These are phyloP conservation scores for Graphiopsis chlorocephala DNA, from an alignment of 2,329 filamentous ascomycete genomes.

Conservation along the genomic window DNA sequence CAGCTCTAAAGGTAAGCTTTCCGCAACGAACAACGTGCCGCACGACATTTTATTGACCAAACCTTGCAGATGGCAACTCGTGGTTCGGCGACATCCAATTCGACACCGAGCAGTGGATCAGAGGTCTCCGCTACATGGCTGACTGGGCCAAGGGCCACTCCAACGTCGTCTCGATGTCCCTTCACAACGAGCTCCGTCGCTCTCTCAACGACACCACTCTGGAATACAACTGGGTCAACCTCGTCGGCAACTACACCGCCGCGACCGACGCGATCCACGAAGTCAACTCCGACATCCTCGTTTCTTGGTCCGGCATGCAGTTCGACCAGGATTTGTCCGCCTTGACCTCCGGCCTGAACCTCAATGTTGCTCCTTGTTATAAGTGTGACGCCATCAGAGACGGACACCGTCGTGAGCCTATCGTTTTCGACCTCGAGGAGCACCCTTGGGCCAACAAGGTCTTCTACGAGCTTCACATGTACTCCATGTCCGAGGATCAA, in stretches of 20 bases:
- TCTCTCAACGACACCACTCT: slow-evolving; percentile 23
- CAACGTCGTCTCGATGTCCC: slow-evolving; percentile 28
- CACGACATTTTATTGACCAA: neutral
- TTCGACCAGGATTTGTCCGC: slow-evolving; percentile 28
- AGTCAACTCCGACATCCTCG: slow-evolving; percentile 25
- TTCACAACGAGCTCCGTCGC: slow-evolving; percentile 27
- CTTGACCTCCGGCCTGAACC: slow-evolving; percentile 35
- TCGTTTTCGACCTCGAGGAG: slow-evolving; percentile 46
- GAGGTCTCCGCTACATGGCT: slow-evolving; percentile 25
- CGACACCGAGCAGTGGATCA: slow-evolving; percentile 24
- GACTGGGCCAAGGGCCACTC: slow-evolving; percentile 25
- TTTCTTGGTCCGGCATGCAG: slow-evolving; percentile 27
- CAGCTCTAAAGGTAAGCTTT: slow-evolving; percentile 31
- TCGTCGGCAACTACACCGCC: slow-evolving; percentile 26
- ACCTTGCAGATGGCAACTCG: slow-evolving; percentile 51
- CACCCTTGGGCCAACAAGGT: slow-evolving; percentile 51
- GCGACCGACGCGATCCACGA: slow-evolving; percentile 27
- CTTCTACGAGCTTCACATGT: slow-evolving; percentile 48
- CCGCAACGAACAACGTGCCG: neutral
- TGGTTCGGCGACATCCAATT: slow-evolving; percentile 51
- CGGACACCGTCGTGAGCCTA: slow-evolving; percentile 42
- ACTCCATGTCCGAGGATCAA: slow-evolving; percentile 35
- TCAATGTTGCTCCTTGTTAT: slow-evolving; percentile 40
- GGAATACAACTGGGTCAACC: slow-evolving; percentile 26
- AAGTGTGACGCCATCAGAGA: slow-evolving; percentile 43